Evolutionary conservation across 495 filamentous ascomycete species (phyloP), one percentile per base, ranked within the genome.

Genomic region (Penicillium robsamsonii): DNA sequence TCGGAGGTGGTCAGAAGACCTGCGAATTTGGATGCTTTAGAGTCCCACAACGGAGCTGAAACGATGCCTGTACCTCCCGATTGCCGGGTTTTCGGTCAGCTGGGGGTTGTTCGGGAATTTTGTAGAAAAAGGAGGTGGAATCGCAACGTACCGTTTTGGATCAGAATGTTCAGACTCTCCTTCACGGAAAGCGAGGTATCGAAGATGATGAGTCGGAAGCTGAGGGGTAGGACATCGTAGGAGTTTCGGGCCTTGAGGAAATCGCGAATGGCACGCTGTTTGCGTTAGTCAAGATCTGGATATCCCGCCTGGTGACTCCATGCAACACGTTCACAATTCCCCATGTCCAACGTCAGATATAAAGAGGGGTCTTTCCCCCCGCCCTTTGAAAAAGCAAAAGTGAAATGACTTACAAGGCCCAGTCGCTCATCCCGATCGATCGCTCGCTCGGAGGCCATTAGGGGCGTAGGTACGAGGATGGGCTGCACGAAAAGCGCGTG

Each of bases 201-300:
- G 70, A 99, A 89, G 50, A 97, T 84, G 67, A 99, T 92, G 50
- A 99, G 85, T 53, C 94, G 87, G 74, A 94, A 99, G 56, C 92
- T 96, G 46, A 99, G 84, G n/a, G 94, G 94, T 22, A 99, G 84
- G 59, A 99, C 95, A 75, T 99, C 94, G 80, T 99, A 97, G 67
- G 92, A 96, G 35, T 88, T 97, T 60, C 94, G 87, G 58, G 96
- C 89, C 72, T 93, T 96, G 64, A 99, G 83, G 77, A 99, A 99
- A 63, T 96, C 90, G 71, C 94, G 88, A 68, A 99, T 90, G 54
- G 88, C 86, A 76, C 84, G 84, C 92, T 97, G 56, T 57, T 60
- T 57, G 53, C 55, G 59, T 73, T 70, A 73, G 69, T 71, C 64
- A 61, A 60, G 59, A 64, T 60, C 57, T 61, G 50, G 62, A 68